phyloP scores from a whole-genome alignment of 1,284 basidiomycete species.

The Leccinum discolor region DNA sequence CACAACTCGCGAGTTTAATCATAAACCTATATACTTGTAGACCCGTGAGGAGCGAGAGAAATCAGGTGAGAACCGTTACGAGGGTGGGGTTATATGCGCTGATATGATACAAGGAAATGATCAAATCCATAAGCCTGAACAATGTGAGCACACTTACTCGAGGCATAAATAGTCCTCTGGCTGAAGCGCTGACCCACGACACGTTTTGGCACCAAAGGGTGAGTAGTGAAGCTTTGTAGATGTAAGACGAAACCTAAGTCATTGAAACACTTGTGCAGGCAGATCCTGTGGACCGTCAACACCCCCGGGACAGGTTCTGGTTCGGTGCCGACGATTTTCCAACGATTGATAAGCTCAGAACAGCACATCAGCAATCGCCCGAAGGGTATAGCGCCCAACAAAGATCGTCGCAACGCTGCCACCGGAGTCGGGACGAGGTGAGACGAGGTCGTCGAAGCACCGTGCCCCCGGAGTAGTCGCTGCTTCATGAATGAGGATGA shows the following conservation, averaged over 20 bases:
- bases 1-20: no score
- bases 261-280: no score
- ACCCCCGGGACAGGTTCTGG: neutral
- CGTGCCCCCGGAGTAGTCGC: neutral
- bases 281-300: neutral
- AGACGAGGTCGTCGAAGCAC: neutral
- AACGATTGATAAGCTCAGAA: neutral
- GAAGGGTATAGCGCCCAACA: neutral
- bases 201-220: neutral
- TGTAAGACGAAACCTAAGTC: neutral
- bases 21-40: no score
- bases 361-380: neutral
- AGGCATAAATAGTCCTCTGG: neutral
- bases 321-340: neutral
- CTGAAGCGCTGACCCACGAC: neutral
- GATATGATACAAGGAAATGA: neutral
- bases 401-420: neutral
- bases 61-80: neutral
- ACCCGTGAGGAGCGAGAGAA: no score
- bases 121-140: neutral
- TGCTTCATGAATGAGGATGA: neutral
- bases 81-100: neutral
- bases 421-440: neutral
- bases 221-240: neutral
- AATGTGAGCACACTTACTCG: neutral